These are phyloP conservation scores for Gynochthodes officinalis DNA, from an alignment of 257 asterid species.

Conservation along the genomic window DNA sequence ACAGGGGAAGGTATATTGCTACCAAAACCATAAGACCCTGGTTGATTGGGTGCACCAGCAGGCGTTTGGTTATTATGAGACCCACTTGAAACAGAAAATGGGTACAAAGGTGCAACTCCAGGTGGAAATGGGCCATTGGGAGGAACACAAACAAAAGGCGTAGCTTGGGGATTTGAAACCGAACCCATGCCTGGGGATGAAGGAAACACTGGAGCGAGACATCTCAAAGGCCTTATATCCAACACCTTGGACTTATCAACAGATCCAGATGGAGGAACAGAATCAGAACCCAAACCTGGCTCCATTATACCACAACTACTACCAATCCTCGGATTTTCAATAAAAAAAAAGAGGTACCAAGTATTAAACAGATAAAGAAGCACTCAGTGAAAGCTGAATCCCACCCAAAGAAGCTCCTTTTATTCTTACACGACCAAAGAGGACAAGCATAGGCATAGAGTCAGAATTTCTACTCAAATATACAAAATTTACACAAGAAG, in stretches of 20 bases:
- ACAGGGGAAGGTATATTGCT: constrained; percentile 53
- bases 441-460: neutral
- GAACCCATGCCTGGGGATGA: constrained; percentile 51
- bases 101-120: constrained; percentile 86
- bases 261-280: constrained; percentile 40
- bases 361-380: neutral
- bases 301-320: constrained; percentile 46
- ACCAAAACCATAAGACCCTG: constrained; percentile 30
- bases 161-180: constrained; percentile 48
- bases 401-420: constrained; percentile 8
- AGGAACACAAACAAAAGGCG: constrained; percentile 85
- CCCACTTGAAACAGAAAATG: constrained; percentile 44
- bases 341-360: constrained; percentile 7
- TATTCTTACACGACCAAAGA: constrained; percentile 4
- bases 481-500: neutral
- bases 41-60: constrained; percentile 27
- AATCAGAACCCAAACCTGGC: constrained; percentile 48
- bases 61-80: constrained; percentile 28
- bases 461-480: neutral
- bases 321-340: neutral
- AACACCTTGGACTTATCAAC: constrained; percentile 78
- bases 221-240: constrained; percentile 72
- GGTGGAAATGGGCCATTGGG: constrained; percentile 93
- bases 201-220: constrained; percentile 78
- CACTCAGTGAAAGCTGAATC: constrained; percentile 18